Percentiles rank a stretch among this genome's conserved stretches.
These are phyloP conservation scores for Cryptosporidium sp. DNA, from an alignment of 169 alveolate species.

Conservation along the genomic window DNA sequence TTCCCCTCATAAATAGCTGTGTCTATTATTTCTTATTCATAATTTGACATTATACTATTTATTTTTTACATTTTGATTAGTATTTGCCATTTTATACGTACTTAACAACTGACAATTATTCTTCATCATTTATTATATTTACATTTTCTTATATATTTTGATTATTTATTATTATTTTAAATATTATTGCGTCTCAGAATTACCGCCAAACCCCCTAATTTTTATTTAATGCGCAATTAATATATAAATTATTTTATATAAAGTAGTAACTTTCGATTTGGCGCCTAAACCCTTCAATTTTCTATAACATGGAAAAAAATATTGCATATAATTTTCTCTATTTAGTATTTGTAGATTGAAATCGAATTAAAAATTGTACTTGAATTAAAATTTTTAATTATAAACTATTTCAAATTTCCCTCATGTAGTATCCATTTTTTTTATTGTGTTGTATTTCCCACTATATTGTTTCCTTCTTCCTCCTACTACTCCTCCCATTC, in stretches of 20 bases:
- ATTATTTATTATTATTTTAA: not conserved
- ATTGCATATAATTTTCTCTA: too few species aligned
- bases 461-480: too few species aligned
- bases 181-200: not conserved
- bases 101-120: not conserved
- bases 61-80: not conserved
- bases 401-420: too few species aligned
- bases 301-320: too few species aligned
- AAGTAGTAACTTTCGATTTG: not conserved
- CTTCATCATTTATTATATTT: not conserved
- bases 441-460: too few species aligned
- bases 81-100: slow-evolving; percentile 13
- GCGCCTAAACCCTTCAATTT: not conserved
- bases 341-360: too few species aligned
- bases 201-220: not conserved
- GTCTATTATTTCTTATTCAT: slow-evolving; percentile 10
- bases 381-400: too few species aligned
- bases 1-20: slow-evolving; percentile 64
- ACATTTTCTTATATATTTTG: not conserved
- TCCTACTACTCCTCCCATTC: too few species aligned
- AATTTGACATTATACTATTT: not conserved
- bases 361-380: too few species aligned
- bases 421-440: too few species aligned
- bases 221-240: not conserved
- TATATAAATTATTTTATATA: too few species aligned